Conservation (phyloP, 2,329 filamentous ascomycete genomes). For the Emmonsiellopsis sp. region DNA sequence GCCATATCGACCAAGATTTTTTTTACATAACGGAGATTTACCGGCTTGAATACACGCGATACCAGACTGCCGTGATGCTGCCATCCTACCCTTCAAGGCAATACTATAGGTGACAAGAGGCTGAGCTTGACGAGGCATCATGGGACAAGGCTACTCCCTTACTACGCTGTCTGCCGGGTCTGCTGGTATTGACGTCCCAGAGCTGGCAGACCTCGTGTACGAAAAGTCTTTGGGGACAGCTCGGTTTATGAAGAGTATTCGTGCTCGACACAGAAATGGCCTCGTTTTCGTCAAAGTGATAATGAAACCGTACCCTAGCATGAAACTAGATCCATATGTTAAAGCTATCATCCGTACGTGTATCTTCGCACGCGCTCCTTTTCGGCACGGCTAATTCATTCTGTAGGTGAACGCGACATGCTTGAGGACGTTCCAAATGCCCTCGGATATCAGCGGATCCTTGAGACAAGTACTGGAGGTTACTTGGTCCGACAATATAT, state of each 20-base stretch:
- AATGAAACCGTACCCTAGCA: constrained; percentile 78
- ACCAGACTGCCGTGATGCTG: background rate
- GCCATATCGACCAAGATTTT: no score
- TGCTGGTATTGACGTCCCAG: constrained; percentile 85
- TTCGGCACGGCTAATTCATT: constrained; percentile 12
- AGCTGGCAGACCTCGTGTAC: constrained; percentile 82
- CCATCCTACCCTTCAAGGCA: background rate
- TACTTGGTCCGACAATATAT: constrained; percentile 92
- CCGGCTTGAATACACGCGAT: no score
- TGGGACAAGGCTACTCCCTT: constrained; percentile 96
- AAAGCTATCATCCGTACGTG: constrained; percentile 62
- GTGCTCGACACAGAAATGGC: constrained; percentile 81
- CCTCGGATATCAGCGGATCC: constrained; percentile 75
- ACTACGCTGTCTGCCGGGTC: constrained; percentile 84
- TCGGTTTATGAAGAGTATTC: constrained; percentile 93
- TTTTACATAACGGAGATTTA: no score
- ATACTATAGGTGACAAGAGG: background rate
- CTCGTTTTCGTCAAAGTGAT: constrained; percentile 90
- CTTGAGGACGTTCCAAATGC: constrained; percentile 83
- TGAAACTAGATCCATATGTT: constrained; percentile 72
- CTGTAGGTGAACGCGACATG: constrained; percentile 63
- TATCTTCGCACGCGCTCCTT: background rate
- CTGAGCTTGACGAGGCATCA: constrained; percentile 31
- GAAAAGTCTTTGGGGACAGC: constrained; percentile 87
- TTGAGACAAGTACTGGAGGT: constrained; percentile 85